Percentiles rank a stretch among this genome's conserved stretches.
Evolutionary conservation across 148 eudicot species (phyloP).

Genomic region (Rhododendron molle): DNA sequence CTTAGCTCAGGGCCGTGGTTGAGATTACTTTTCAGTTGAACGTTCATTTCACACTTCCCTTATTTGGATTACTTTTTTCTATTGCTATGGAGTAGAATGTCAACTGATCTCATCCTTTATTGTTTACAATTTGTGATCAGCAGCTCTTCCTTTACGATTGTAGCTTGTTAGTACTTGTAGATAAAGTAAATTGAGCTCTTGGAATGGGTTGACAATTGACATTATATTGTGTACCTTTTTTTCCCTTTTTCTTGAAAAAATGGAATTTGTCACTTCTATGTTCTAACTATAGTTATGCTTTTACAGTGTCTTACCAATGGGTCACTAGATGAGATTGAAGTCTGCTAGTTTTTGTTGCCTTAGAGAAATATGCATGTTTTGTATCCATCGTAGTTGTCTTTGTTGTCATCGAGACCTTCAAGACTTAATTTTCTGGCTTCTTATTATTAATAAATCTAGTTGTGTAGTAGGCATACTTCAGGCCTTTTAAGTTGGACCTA

Average conservation of each 20-base stretch:
- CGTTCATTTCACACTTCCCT: neutral
- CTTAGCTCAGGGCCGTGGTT: neutral
- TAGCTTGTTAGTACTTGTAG: neutral
- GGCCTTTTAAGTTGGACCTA: neutral
- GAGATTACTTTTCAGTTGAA: neutral
- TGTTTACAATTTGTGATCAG: neutral
- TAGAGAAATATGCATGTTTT: neutral
- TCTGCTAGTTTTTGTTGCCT: neutral
- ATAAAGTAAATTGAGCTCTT: neutral
- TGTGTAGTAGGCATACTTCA: neutral
- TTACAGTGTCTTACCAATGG: neutral
- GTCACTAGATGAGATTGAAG: neutral
- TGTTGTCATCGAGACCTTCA: neutral
- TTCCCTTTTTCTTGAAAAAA: neutral
- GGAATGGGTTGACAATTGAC: neutral
- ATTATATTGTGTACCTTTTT: neutral
- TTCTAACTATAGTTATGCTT: neutral
- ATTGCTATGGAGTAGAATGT: neutral
- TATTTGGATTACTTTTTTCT: neutral
- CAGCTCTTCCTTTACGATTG: neutral
- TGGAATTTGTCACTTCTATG: neutral
- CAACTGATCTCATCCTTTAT: neutral
- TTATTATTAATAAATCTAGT: neutral
- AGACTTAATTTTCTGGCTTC: neutral
- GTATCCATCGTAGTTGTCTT: neutral